Conservation (phyloP, 257 asterid species). For the Ligustrum vulgare region DNA sequence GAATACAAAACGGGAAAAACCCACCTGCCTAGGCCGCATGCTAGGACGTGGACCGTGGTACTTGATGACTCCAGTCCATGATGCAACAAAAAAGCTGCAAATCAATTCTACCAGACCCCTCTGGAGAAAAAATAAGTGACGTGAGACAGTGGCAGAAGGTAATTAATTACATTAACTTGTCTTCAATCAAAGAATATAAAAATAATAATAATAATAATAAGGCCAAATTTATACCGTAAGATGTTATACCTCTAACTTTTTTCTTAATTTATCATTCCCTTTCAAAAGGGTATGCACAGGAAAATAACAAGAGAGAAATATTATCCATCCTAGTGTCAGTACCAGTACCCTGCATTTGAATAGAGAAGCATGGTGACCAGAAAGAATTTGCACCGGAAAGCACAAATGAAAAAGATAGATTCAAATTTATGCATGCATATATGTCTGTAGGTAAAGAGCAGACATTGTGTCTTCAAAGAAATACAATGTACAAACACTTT, state of each 20-base stretch:
- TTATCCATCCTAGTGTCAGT: conserved; percentile 84
- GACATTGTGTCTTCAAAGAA: neutral
- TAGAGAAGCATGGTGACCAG: conserved; percentile 18
- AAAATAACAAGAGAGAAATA: conserved; percentile 88
- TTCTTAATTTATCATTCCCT: conserved; percentile 83
- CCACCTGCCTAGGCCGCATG: conserved; percentile 93
- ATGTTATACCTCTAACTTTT: conserved; percentile 76
- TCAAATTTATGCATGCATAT: neutral
- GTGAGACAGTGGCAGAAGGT: conserved; percentile 7
- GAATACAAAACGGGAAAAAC: conserved; percentile 9
- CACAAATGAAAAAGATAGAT: neutral
- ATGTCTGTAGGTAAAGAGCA: neutral
- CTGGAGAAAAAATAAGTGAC: conserved; percentile 36
- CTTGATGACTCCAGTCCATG: conserved; percentile 99
- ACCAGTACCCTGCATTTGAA: conserved; percentile 74
- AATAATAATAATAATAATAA: neutral
- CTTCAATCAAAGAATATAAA: neutral
- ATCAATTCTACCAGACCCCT: conserved; percentile 93
- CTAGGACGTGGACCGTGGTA: conserved; percentile 99
- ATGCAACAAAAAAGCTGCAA: conserved; percentile 96
- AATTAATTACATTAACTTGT: neutral
- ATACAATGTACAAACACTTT: neutral
- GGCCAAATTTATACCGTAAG: conserved; percentile 4
- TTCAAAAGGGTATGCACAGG: conserved; percentile 90
- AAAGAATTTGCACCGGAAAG: conserved; percentile 18